Base-by-base conservation (phyloP, 2,329 filamentous ascomycete genomes). In the Colletotrichum aenigma region DNA sequence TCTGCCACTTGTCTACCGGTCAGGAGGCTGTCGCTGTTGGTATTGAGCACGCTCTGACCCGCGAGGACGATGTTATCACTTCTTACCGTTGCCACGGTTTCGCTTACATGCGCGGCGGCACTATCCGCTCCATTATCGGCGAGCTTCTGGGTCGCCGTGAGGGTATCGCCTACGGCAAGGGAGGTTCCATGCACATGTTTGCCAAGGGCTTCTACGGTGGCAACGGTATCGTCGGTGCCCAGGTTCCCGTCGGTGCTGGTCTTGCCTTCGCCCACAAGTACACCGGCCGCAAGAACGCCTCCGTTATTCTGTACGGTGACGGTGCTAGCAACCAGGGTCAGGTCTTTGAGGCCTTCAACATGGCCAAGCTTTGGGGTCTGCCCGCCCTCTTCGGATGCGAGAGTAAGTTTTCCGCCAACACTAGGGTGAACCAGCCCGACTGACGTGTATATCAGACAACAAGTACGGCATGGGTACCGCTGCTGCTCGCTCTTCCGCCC, bases 161-260 rank as follows among this genome's bases (percentile, higher is more conserved):
- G 86, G 97, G 97, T 89, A 98, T 99, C 83, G 94, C 97, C 78
- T 98, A 98, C 89, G 97, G 97, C 86, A 99, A 99, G 93, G 97
- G 97, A 86, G 97, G 97, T 79, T 98, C 96, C 79, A 99, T 99
- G 97, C 97, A 99, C 91, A 99, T 99, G 97, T 99, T 99, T 89
- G 90, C 96, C 81, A 96, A 96, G 87, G 95, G 95, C 79, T 99
- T 99, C 91, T 99, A 97, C 87, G 97, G 97, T 83, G 97, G 97
- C 82, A 99, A 99, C 89, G 97, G 97, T 89, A 99, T 99, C 80
- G 97, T 99, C 84, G 97, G 97, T 87, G 97, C 97, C 78, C 97
- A 99, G 90, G 97, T 99, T 61, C 97, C 97, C 77, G 96, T 99
- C 78, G 97, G 97, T 83, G 96, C 97, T 78, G 97, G 97, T 84